A percentile compares a stretch with the other conserved stretches of the same genome.
phyloP scores from a whole-genome alignment of 1,139 yeast genomes.

The Scheffersomyces cryptocercus region DNA sequence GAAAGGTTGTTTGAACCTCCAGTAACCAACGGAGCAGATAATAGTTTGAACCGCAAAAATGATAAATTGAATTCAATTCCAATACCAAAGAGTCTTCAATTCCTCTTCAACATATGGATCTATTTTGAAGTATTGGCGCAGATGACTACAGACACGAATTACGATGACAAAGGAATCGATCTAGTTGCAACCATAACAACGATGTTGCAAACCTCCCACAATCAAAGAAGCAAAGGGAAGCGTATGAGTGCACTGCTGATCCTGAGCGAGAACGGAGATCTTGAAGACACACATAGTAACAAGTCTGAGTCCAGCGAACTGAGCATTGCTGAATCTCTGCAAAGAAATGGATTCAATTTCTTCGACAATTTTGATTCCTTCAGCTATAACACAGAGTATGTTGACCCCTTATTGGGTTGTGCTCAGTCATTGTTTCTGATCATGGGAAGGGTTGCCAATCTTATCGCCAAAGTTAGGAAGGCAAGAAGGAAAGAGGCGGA shows the following conservation, averaged over 20 bases:
- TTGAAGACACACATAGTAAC: constrained; percentile 19
- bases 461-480: constrained; percentile 52
- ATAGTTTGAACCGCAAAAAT: constrained; percentile 3
- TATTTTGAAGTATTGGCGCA: constrained; percentile 68
- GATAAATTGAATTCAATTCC: constrained; percentile 11
- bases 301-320: constrained; percentile 29
- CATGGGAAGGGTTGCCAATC: constrained; percentile 61
- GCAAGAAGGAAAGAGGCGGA: constrained; percentile 9
- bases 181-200: constrained; percentile 43
- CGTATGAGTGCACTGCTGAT: constrained; percentile 3
- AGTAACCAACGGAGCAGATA: background rate
- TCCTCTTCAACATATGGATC: constrained; percentile 63
- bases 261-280: background rate
- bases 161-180: constrained; percentile 48
- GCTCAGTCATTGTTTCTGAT: constrained; percentile 63
- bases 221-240: constrained; percentile 14
- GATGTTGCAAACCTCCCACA: constrained; percentile 21
- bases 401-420: constrained; percentile 68
- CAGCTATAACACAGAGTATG: constrained; percentile 33
- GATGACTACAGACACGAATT: constrained; percentile 53
- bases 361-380: constrained; percentile 36
- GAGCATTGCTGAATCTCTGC: constrained; percentile 12
- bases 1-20: constrained; percentile 22
- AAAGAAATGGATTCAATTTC: constrained; percentile 15
- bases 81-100: constrained; percentile 49